phyloP scores from a whole-genome alignment of 169 alveolate species.

The Eimeria maxima region DNA sequence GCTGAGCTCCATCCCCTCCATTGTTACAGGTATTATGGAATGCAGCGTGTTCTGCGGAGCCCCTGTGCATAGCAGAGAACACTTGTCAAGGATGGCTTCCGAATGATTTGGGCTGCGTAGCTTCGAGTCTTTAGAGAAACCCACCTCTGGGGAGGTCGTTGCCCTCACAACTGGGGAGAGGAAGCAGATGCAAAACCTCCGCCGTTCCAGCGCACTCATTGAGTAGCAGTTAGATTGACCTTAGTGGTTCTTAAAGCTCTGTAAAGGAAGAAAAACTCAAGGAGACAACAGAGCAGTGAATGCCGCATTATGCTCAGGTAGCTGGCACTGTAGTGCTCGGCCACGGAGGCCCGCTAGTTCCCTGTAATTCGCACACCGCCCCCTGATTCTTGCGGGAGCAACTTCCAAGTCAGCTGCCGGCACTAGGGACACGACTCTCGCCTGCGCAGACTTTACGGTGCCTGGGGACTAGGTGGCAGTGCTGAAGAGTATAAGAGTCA shows the following conservation, averaged over 20 bases:
- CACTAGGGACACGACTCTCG: no score
- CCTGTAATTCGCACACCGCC: no score
- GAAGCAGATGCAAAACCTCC: background rate
- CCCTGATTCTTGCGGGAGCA: no score
- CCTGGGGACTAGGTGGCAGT: no score
- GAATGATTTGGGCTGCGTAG: background rate
- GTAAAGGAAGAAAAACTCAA: background rate
- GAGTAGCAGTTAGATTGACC: background rate
- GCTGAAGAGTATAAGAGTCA: no score
- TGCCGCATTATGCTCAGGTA: background rate
- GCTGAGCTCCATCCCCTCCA: no score
- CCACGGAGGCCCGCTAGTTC: no score
- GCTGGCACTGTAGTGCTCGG: no score
- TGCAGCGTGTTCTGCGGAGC: background rate
- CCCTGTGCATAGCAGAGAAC: background rate
- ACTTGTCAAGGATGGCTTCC: background rate
- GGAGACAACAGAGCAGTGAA: background rate
- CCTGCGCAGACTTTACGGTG: no score
- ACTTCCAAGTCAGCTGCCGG: no score
- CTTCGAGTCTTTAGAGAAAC: background rate
- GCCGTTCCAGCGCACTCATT: background rate
- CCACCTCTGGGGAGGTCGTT: slow-evolving; percentile 26
- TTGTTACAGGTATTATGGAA: background rate
- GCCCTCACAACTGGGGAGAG: background rate
- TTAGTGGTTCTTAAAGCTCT: background rate